Evolutionary conservation across 169 alveolate species (phyloP), one percentile per base, ranked within the genome.

Genomic region (Eimeria acervulina): DNA sequence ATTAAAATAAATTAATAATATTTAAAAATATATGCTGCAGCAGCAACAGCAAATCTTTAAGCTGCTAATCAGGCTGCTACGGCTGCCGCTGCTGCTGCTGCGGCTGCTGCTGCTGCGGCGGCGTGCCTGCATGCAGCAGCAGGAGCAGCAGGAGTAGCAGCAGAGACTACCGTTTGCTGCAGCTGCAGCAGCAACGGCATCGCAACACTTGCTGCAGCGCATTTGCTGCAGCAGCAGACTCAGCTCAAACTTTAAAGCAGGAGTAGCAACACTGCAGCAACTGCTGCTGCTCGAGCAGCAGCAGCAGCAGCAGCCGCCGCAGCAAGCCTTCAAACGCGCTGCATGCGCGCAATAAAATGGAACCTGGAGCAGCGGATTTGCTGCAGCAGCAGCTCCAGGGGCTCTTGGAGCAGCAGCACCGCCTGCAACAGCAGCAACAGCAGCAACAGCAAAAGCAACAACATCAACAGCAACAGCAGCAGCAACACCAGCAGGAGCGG

Each of bases 381-480:
- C 88, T 78, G 88, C 88, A 78, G 88, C 88, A 78, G 88, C 88
- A 78, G 88, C 55, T 78, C 88, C 88, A 42, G 63, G 88, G 88
- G 23, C 42, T 78, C 1, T 55, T 78, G 19, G 88, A 78, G 63
- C 88, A 78, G 63, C 88, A 78, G 88, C 88, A 78, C 10, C 5
- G 42, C 6, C 55, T 78, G 8, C 88, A 78, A 36, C 55, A 78
- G 88, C 88, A 78, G 42, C 74, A 63, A 55, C 88, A 78, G 88
- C 88, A 78, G 88, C 88, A 78, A 61, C 55, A n/a, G 8, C 88
- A 42, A 28, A 17, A 36, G 51, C 42, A 28, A 6, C 47, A 6
- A 5, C 51, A 74, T 3, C 55, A 78, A 21, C 88, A 36, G 63
- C 63, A 78, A 28, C 88, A 40, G 61, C 21, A 40, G 63, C 88